A percentile compares a stretch with the other conserved stretches of the same genome.
phyloP scores from a whole-genome alignment of 2,329 filamentous ascomycete genomes.

The Sporothrix variecibatus region DNA sequence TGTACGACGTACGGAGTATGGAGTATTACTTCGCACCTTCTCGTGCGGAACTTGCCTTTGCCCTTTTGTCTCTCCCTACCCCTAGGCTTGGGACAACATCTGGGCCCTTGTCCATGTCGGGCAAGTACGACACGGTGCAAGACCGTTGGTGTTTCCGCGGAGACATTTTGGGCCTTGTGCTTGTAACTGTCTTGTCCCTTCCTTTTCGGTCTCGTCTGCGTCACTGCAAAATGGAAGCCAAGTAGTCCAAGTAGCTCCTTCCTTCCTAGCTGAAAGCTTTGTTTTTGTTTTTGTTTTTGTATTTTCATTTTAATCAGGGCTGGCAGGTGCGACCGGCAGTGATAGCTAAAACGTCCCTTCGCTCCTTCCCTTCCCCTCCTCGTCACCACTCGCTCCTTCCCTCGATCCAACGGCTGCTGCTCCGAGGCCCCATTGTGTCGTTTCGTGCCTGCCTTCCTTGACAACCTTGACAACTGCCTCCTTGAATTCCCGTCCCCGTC shows the following conservation, averaged over 20 bases:
- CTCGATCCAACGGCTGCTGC: not conserved
- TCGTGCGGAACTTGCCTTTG: constrained; percentile 9
- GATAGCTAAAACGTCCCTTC: not conserved
- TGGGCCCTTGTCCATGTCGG: not conserved
- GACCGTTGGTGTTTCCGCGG: not conserved
- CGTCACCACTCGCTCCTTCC: not conserved
- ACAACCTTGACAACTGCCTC: not conserved
- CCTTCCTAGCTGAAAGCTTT: not conserved
- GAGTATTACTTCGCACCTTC: not conserved
- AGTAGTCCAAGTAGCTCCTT: not conserved
- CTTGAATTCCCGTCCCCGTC: not conserved
- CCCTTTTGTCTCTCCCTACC: not conserved
- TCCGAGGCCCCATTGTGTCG: not conserved
- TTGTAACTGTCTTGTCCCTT: not conserved
- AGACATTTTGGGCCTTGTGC: not conserved
- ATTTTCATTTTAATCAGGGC: not conserved
- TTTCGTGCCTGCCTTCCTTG: not conserved
- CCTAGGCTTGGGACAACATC: not conserved
- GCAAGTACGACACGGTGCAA: not conserved
- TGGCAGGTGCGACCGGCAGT: constrained; percentile 12
- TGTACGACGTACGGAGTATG: not conserved
- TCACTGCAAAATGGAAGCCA: not conserved
- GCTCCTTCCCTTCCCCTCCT: not conserved
- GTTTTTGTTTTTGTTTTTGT: not conserved
- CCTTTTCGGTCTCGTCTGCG: not conserved